Percentiles rank a stretch among this genome's conserved stretches.
These are phyloP conservation scores for Acanthamoeba sp. DNA, from an alignment of 208 protist genomes.

Conservation along the genomic window DNA sequence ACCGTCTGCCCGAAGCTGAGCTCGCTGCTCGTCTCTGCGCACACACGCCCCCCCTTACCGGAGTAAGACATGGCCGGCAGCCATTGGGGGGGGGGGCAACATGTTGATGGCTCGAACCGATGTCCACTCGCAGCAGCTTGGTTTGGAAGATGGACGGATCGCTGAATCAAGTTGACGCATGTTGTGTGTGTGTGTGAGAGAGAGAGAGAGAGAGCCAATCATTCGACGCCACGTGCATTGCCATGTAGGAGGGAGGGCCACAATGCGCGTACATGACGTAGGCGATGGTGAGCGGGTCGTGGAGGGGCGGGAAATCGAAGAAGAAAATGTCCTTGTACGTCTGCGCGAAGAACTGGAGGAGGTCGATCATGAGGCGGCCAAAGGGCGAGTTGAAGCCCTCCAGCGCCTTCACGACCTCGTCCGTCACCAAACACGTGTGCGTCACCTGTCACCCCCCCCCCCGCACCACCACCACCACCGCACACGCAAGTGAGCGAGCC, in stretches of 20 bases:
- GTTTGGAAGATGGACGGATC: slow-evolving; percentile 57
- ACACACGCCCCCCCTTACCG: no score
- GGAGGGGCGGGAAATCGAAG: slow-evolving; percentile 78
- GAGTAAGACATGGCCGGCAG: not conserved
- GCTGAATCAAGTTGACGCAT: no score
- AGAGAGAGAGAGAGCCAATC: not conserved
- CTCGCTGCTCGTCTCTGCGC: slow-evolving; percentile 58
- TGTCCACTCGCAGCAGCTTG: slow-evolving; percentile 67
- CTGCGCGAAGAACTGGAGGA: slow-evolving; percentile 79
- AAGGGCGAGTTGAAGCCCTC: slow-evolving; percentile 71
- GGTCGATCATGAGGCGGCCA: slow-evolving; percentile 70
- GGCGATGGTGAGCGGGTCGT: slow-evolving; percentile 77
- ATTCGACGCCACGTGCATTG: no score
- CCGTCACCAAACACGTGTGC: slow-evolving; percentile 81
- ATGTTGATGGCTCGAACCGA: slow-evolving; percentile 42
- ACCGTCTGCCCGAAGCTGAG: slow-evolving; percentile 67
- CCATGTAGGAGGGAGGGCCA: not conserved
- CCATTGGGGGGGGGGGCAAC: not conserved
- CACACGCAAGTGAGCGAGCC: no score
- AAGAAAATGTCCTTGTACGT: slow-evolving; percentile 77
- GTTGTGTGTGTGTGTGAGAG: not conserved
- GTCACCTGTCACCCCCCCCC: slow-evolving; percentile 8
- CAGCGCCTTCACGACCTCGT: slow-evolving; percentile 68
- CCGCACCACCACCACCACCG: no score
- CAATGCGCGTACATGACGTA: slow-evolving; percentile 70